Percentiles rank a stretch among this genome's conserved stretches.
phyloP scores from a whole-genome alignment of 192 early-diverging fungal species.

The Backusella tarrabulga region DNA sequence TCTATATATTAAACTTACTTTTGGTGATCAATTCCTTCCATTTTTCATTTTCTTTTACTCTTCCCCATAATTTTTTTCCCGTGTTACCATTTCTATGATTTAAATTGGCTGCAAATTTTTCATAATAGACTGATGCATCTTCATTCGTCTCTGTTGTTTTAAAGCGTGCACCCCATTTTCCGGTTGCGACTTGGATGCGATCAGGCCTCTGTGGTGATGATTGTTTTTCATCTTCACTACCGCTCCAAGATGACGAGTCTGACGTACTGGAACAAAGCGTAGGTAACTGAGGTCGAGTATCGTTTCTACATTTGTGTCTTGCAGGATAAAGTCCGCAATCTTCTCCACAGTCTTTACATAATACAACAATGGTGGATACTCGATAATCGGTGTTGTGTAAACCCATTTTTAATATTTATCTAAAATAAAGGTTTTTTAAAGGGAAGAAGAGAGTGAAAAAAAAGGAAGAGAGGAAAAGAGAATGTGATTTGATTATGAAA shows the following conservation, averaged over 20 bases:
- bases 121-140: not conserved
- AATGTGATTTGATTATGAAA: not conserved
- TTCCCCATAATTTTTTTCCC: conserved; percentile 30
- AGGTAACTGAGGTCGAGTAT: conserved; percentile 19
- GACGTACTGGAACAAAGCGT: not conserved
- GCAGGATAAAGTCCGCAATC: conserved; percentile 64
- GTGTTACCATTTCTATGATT: not conserved
- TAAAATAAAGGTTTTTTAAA: not conserved
- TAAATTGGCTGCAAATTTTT: not conserved
- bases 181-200: not conserved
- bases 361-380: conserved; percentile 51
- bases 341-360: conserved; percentile 61
- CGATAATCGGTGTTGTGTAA: conserved; percentile 48
- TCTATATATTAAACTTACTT: not conserved
- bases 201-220: not conserved
- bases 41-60: conserved; percentile 28
- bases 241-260: not conserved
- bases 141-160: not conserved
- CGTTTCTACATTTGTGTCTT: conserved; percentile 43
- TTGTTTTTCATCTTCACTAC: not conserved
- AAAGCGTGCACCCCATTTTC: not conserved
- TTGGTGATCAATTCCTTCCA: conserved; percentile 19
- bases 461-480: not conserved
- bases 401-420: conserved; percentile 17
- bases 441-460: not conserved